Percentiles rank a stretch among this genome's conserved stretches.
phyloP scores from a whole-genome alignment of 139 green algal genomes.

The Eudorina sp. region DNA sequence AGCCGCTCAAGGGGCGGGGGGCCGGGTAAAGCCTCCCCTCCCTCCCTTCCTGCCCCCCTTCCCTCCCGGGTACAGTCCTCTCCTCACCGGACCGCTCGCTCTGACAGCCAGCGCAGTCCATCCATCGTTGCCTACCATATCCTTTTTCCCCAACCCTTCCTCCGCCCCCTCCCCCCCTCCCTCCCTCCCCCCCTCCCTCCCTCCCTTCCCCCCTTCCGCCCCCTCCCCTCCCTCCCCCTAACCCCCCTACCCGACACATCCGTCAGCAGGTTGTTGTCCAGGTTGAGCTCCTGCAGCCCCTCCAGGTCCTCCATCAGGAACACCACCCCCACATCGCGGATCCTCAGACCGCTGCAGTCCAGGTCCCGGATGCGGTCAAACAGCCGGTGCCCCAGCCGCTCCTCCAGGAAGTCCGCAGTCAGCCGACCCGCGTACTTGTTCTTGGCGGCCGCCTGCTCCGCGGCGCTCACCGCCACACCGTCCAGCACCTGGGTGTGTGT shows the following conservation, averaged over 20 bases:
- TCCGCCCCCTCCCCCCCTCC: too few relatives aligned
- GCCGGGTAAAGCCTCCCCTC: too few relatives aligned
- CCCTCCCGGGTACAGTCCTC: too few relatives aligned
- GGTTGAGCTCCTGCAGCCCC: slow-evolving; percentile 67
- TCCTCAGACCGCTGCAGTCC: slow-evolving; percentile 58
- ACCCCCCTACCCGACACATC: slow-evolving; percentile 55
- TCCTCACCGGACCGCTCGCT: too few relatives aligned
- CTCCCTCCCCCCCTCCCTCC: too few relatives aligned
- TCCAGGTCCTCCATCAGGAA: slow-evolving; percentile 67
- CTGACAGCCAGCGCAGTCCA: too few relatives aligned
- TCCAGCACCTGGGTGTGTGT: slow-evolving; percentile 74
- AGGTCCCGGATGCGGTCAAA: slow-evolving; percentile 75
- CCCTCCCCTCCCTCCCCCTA: too few relatives aligned
- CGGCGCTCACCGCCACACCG: slow-evolving; percentile 66
- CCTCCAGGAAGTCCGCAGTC: slow-evolving; percentile 76
- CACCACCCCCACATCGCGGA: slow-evolving; percentile 71
- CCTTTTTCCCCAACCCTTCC: too few relatives aligned
- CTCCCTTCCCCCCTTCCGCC: too few relatives aligned
- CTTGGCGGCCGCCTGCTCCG: slow-evolving; percentile 74
- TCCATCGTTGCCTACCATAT: too few relatives aligned
- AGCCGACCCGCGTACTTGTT: slow-evolving; percentile 76
- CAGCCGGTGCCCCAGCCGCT: slow-evolving; percentile 69
- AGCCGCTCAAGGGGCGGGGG: too few relatives aligned
- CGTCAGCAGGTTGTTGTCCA: slow-evolving; percentile 76
- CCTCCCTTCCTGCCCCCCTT: too few relatives aligned